Evolutionary conservation across 805 yeast genomes (phyloP), one percentile per base, ranked within the genome.

Genomic region (Saccharomycopsis schoenii): DNA sequence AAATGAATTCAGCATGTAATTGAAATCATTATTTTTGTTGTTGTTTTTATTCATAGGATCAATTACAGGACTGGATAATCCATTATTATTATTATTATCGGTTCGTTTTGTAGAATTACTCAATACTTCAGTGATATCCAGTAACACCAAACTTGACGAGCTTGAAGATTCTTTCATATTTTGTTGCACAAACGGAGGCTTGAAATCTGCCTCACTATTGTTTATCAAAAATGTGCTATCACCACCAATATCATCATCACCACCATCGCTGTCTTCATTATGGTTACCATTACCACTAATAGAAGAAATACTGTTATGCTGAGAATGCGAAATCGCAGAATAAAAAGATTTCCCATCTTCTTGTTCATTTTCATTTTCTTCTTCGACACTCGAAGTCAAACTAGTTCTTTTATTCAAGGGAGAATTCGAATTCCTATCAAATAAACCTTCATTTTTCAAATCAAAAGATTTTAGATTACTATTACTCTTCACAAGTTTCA

Each of bases 331-430:
- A 40, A 57, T 29, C 11, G 64, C 61, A 8, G 62, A 57, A 34
- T 62, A 56, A 39, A 60, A 62, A 8, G 61, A 57, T n/a, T 41
- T 58, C 19, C 29, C 42, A 57, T 59, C 64, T n/a, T 61, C 64
- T 25, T 40, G 58, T 4, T 59, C 57, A 40, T 56, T 47, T 15
- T 14, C 39, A 39, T 37, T 47, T 47, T 24, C 52, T 21, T 47
- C 52, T 4, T 24, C 52, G n/a, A 25, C 34, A 21, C 34, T 12
- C 4, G 52, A 11, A 10, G 19, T 47, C 15, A 47, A 47, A 9
- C 52, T 47, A 12, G 29, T 24, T 24, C 34, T 24, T 11, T 47
- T 47, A 9, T 47, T 25, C n/a, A 24, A 47, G 9, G 34, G 4
- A 42, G 52, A 14, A 15, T 47, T 19, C 34, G 21, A 8, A 5